Conservation (phyloP, 345 rosid genomes). For the Eucalyptus erythrocorys region DNA sequence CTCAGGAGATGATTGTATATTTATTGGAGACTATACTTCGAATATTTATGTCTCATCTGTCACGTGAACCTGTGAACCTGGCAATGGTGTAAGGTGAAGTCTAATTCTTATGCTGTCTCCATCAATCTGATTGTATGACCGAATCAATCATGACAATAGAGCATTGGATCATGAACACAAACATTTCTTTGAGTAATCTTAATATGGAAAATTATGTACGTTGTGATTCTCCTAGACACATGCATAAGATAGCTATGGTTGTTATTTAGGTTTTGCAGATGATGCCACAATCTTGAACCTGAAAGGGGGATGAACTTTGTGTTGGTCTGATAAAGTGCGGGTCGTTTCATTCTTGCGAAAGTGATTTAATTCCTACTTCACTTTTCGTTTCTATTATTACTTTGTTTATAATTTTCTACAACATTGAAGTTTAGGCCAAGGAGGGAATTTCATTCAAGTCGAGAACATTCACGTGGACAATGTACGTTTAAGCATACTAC, state of each 20-base stretch:
- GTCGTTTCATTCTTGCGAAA: background rate
- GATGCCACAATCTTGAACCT: background rate
- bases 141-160: background rate
- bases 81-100: slow-evolving; percentile 28
- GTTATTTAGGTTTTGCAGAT: background rate
- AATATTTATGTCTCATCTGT: slow-evolving; percentile 5
- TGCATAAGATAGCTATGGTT: background rate
- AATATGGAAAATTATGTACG: background rate
- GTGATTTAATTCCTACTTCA: background rate
- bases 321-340: background rate
- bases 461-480: slow-evolving; percentile 6
- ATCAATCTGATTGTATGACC: background rate
- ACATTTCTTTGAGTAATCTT: background rate
- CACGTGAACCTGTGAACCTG: slow-evolving; percentile 28
- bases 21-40: slow-evolving; percentile 15
- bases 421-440: slow-evolving; percentile 24
- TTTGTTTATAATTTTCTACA: background rate
- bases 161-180: background rate
- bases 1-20: slow-evolving; percentile 32
- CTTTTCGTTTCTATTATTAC: background rate
- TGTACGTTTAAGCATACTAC: slow-evolving; percentile 10
- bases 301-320: background rate
- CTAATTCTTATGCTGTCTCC: background rate
- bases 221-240: background rate
- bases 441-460: slow-evolving; percentile 17